Evolutionary conservation across 1,139 yeast species (phyloP).

Genomic region (Saccharomyces hybrid): DNA sequence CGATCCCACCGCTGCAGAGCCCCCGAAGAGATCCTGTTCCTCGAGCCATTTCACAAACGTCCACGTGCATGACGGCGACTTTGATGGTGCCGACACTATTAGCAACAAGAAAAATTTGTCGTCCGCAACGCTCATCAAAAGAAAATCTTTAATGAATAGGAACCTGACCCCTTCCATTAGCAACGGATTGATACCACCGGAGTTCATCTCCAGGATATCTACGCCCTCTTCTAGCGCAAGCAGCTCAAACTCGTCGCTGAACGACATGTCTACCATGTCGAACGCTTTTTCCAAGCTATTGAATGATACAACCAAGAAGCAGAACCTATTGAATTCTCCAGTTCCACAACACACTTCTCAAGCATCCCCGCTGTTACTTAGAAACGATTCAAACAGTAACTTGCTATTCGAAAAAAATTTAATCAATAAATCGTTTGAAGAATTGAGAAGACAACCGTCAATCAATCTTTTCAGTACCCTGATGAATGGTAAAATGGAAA

Average conservation of each 20-base stretch:
- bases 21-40: neutral
- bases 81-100: conserved; percentile 14
- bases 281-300: conserved; percentile 10
- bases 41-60: conserved; percentile 24
- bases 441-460: conserved; percentile 19
- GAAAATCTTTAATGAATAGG: conserved; percentile 11
- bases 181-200: conserved; percentile 31
- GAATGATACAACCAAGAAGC: neutral
- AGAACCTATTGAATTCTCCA: conserved; percentile 11
- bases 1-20: neutral
- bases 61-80: conserved; percentile 31
- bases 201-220: conserved; percentile 30
- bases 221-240: conserved; percentile 30
- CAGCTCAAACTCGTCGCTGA: conserved; percentile 27
- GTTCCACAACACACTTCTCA: conserved; percentile 16
- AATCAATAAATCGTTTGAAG: conserved; percentile 29
- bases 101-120: conserved; percentile 6
- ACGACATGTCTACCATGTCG: conserved; percentile 8
- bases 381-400: conserved; percentile 1
- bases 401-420: conserved; percentile 22
- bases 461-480: conserved; percentile 15
- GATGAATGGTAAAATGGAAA: conserved; percentile 14
- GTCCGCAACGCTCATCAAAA: conserved; percentile 5
- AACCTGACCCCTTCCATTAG: neutral
- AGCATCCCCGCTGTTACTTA: neutral